Conservation (phyloP, 108 stramenopile genomes). For the Nitzschia sp. region DNA sequence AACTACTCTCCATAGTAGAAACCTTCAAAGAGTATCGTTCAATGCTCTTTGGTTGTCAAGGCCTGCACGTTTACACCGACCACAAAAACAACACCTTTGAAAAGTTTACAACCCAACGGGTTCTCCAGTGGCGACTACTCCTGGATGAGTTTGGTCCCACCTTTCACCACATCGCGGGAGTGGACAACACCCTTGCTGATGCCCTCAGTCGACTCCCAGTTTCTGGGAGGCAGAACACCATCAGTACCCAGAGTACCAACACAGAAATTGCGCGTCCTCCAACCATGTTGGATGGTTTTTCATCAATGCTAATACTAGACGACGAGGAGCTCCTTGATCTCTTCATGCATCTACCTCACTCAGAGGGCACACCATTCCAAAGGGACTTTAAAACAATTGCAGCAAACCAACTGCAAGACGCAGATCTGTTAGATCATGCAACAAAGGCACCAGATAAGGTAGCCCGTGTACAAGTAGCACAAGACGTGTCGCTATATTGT, state of each 20-base stretch:
- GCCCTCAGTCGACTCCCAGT: conserved; percentile 13
- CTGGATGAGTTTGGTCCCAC: conserved; percentile 41
- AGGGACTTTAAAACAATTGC: conserved; percentile 4
- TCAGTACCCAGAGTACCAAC: no score
- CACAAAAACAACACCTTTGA: conserved; percentile 42
- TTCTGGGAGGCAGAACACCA: no score
- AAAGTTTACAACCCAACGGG: conserved; percentile 31
- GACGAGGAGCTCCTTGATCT: no score
- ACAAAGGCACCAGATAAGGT: conserved; percentile 12
- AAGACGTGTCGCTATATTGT: background rate
- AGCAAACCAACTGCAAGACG: conserved; percentile 17
- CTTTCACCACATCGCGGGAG: conserved; percentile 12
- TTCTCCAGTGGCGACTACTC: conserved; percentile 41
- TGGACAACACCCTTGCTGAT: conserved; percentile 27
- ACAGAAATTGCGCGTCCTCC: no score
- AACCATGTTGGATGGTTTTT: no score
- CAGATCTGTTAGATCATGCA: conserved; percentile 5
- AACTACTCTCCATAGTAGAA: conserved; percentile 40
- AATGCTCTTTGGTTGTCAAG: conserved; percentile 32
- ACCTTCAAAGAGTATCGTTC: conserved; percentile 42
- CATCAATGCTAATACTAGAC: no score
- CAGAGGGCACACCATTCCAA: conserved; percentile 4
- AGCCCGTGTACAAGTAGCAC: background rate
- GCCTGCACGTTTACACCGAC: conserved; percentile 44
- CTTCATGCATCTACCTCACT: conserved; percentile 20